phyloP scores from a whole-genome alignment of 371 early-diverging fungal genomes.

The Mortierella polycephala region DNA sequence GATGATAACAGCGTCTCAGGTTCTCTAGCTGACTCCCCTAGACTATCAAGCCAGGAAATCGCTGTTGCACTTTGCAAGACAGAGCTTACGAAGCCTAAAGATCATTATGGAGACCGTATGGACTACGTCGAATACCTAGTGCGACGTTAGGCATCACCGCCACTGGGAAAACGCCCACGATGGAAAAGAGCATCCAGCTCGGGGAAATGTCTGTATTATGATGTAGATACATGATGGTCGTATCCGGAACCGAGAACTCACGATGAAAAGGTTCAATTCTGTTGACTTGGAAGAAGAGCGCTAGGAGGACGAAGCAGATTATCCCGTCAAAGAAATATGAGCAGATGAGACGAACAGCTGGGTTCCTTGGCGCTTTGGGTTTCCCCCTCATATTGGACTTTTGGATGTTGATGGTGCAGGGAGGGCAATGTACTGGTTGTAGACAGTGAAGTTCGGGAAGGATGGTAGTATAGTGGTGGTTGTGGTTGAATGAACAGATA shows the following conservation, averaged over 20 bases:
- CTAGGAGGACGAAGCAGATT: slow-evolving; percentile 65
- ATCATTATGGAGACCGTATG: slow-evolving; percentile 73
- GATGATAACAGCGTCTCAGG: too few species aligned
- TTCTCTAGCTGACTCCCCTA: slow-evolving; percentile 72
- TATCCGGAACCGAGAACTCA: slow-evolving; percentile 74
- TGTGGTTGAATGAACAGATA: too few species aligned
- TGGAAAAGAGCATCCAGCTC: slow-evolving; percentile 65
- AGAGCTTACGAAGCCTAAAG: slow-evolving; percentile 67
- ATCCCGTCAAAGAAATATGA: slow-evolving; percentile 77
- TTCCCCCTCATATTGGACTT: neutral
- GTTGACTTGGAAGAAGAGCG: slow-evolving; percentile 69
- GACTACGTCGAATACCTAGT: slow-evolving; percentile 58
- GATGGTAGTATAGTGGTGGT: too few species aligned
- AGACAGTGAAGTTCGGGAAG: neutral
- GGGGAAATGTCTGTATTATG: slow-evolving; percentile 67
- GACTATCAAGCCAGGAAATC: slow-evolving; percentile 70
- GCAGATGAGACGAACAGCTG: slow-evolving; percentile 55
- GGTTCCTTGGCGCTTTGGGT: slow-evolving; percentile 11
- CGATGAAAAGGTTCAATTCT: slow-evolving; percentile 71
- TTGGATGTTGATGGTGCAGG: neutral
- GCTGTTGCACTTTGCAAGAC: too few species aligned
- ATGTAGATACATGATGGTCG: slow-evolving; percentile 68
- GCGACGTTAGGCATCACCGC: slow-evolving; percentile 61
- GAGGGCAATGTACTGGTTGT: neutral
- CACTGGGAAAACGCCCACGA: slow-evolving; percentile 64